These are phyloP conservation scores for Salix suchowensis DNA, from an alignment of 345 rosid species.

Conservation along the genomic window DNA sequence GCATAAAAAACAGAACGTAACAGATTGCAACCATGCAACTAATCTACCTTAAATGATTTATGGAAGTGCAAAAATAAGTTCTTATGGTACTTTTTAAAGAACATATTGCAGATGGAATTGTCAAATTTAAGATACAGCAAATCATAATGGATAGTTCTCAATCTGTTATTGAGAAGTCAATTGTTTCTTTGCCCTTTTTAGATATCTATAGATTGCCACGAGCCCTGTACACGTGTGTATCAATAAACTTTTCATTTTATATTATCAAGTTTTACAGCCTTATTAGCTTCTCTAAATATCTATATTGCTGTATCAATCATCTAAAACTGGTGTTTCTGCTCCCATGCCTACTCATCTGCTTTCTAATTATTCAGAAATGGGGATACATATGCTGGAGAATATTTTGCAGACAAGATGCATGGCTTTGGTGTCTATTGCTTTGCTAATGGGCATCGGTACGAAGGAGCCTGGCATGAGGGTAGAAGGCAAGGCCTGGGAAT, in stretches of 20 bases:
- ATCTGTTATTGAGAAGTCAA: neutral
- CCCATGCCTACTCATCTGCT: neutral
- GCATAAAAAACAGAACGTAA: neutral
- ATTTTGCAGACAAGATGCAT: slow-evolving; percentile 97
- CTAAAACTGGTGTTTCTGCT: too few species aligned
- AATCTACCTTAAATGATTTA: neutral
- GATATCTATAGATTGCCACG: neutral
- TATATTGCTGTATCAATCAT: neutral
- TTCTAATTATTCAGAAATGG: slow-evolving; percentile 57
- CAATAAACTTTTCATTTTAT: neutral
- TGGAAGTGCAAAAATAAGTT: neutral
- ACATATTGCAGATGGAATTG: neutral
- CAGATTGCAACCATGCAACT: neutral
- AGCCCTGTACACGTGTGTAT: neutral
- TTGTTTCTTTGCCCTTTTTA: neutral
- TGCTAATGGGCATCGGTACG: slow-evolving; percentile 89
- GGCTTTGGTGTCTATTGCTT: slow-evolving; percentile 85
- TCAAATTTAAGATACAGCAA: neutral
- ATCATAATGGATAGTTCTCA: neutral
- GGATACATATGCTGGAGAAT: slow-evolving; percentile 88
- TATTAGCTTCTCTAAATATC: neutral
- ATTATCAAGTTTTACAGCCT: neutral
- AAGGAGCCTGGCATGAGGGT: slow-evolving; percentile 99
- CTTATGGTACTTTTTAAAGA: neutral
- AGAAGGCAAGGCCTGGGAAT: slow-evolving; percentile 94